A percentile compares a stretch with the other conserved stretches of the same genome.
Evolutionary conservation across 441 rosid species (phyloP).

Genomic region (Cnidoscolus chayamansa): DNA sequence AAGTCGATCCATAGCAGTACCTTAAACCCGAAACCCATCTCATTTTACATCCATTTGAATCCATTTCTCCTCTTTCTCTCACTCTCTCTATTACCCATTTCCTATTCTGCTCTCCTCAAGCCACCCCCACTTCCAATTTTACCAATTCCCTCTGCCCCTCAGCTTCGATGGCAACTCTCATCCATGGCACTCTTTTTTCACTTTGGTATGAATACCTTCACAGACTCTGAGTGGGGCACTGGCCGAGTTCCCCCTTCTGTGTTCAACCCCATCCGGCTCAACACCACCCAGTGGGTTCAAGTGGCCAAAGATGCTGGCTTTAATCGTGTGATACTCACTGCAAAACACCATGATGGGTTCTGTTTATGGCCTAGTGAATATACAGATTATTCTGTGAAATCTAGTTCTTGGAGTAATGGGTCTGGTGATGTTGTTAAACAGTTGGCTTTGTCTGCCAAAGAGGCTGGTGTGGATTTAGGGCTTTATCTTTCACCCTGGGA

Average conservation of each 20-base stretch:
- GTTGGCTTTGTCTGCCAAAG: slow-evolving; percentile 58
- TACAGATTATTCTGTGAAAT: slow-evolving; percentile 68
- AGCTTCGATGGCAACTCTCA: slow-evolving; percentile 80
- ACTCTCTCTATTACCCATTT: slow-evolving; percentile 19
- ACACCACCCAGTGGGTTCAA: slow-evolving; percentile 77
- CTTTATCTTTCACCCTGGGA: slow-evolving; percentile 94
- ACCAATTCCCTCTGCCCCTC: slow-evolving; percentile 69
- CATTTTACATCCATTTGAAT: not conserved
- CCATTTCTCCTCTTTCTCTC: slow-evolving; percentile 23
- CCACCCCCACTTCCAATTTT: slow-evolving; percentile 79
- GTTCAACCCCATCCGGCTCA: slow-evolving; percentile 59
- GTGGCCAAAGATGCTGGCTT: slow-evolving; percentile 71
- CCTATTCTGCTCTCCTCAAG: slow-evolving; percentile 29
- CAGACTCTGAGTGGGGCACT: slow-evolving; percentile 88
- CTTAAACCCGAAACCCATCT: slow-evolving; percentile 16
- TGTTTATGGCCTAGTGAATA: slow-evolving; percentile 82
- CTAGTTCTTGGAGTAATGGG: slow-evolving; percentile 65
- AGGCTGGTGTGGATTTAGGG: slow-evolving; percentile 59
- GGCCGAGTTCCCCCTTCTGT: slow-evolving; percentile 65
- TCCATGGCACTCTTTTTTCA: slow-evolving; percentile 76
- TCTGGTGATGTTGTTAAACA: slow-evolving; percentile 70
- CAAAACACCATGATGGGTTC: slow-evolving; percentile 96
- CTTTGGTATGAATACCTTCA: slow-evolving; percentile 84
- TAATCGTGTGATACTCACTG: slow-evolving; percentile 67
- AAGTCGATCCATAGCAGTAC: slow-evolving; percentile 9